Evolutionary conservation across 257 asterid species (phyloP).

Genomic region (Solanum chmielewskii): DNA sequence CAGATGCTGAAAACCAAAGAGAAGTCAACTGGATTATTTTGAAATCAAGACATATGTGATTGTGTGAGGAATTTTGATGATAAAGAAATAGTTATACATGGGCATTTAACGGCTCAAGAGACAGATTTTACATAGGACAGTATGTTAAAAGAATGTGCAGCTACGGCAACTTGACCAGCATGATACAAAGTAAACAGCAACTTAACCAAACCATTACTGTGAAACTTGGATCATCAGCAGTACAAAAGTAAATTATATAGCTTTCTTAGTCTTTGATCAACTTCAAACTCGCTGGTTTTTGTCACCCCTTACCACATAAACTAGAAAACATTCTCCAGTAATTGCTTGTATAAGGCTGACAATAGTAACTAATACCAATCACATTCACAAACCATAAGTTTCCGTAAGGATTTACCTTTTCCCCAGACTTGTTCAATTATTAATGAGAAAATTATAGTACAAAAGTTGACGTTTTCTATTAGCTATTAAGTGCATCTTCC

Average conservation of each 20-base stretch:
- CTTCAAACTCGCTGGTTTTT: neutral
- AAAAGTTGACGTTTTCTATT: neutral
- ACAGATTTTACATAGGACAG: neutral
- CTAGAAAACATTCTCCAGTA: neutral
- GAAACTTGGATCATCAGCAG: neutral
- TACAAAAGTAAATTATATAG: neutral
- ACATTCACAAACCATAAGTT: neutral
- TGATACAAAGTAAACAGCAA: neutral
- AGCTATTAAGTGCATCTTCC: neutral
- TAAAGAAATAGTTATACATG: neutral
- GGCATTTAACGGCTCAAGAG: neutral
- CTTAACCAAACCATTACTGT: neutral
- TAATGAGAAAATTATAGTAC: neutral
- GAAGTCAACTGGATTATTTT: neutral
- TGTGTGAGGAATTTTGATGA: neutral
- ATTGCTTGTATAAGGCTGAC: neutral
- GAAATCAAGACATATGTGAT: neutral
- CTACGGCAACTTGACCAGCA: neutral
- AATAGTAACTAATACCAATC: neutral
- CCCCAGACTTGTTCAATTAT: neutral
- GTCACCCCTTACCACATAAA: neutral
- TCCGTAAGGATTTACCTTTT: neutral
- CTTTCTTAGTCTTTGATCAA: neutral
- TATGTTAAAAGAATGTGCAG: neutral
- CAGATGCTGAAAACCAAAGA: constrained; percentile 29